Evolutionary conservation across 2,329 filamentous ascomycete species (phyloP).

Genomic region (Colletotrichum kahawae): DNA sequence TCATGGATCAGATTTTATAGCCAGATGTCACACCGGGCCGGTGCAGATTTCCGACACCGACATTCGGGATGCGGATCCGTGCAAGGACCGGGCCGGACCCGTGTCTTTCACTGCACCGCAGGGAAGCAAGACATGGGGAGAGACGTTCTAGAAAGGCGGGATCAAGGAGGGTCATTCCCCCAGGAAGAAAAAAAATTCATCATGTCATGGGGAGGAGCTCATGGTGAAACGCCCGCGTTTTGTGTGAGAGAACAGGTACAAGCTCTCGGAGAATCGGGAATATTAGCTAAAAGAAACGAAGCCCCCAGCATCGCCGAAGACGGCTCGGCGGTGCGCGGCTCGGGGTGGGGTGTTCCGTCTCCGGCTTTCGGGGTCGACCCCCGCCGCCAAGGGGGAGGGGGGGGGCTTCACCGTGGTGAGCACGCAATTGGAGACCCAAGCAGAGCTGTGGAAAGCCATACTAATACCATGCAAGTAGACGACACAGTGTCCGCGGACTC

Average conservation of each 20-base stretch:
- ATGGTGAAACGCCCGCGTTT: not conserved
- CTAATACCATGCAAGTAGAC: too few species aligned
- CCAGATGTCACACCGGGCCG: not conserved
- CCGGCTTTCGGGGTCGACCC: constrained; percentile 10
- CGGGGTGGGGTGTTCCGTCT: constrained; percentile 17
- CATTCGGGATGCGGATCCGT: not conserved
- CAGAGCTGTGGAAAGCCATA: not conserved
- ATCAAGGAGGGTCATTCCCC: not conserved
- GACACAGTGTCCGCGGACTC: not conserved
- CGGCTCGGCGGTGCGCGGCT: constrained; percentile 9
- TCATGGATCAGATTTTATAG: not conserved
- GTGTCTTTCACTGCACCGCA: not conserved
- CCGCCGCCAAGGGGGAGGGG: not conserved
- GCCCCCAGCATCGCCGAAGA: not conserved
- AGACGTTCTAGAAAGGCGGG: not conserved
- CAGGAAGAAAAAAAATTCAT: not conserved
- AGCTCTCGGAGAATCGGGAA: constrained; percentile 9
- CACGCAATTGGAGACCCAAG: not conserved
- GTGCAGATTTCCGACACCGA: not conserved
- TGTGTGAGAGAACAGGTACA: not conserved
- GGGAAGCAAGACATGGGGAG: not conserved
- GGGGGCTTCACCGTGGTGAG: not conserved
- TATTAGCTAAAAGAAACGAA: constrained; percentile 9
- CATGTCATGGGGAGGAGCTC: not conserved
- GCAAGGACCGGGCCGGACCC: not conserved